These are phyloP conservation scores for Astragalus glycyphyllos DNA, from an alignment of 306 rosid species.

Conservation along the genomic window DNA sequence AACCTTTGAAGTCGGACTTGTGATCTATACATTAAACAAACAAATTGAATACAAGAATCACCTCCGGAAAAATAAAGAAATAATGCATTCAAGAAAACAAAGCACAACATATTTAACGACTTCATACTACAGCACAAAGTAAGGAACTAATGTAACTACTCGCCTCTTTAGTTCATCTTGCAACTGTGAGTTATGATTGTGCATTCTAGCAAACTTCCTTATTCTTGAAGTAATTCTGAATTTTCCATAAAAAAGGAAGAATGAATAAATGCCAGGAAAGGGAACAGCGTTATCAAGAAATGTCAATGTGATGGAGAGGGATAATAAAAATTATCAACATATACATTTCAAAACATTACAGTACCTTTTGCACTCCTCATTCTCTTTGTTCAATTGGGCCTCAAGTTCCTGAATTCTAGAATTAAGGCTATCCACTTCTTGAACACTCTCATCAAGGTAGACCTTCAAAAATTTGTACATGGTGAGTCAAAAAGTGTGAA, in stretches of 20 bases:
- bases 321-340: constrained; percentile 31
- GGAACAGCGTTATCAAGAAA: constrained; percentile 37
- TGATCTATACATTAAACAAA: constrained; percentile 61
- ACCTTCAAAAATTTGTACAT: constrained; percentile 54
- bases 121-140: constrained; percentile 10
- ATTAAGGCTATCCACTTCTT: constrained; percentile 82
- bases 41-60: constrained; percentile 31
- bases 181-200: constrained; percentile 59
- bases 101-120: constrained; percentile 25
- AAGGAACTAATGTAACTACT: constrained; percentile 45
- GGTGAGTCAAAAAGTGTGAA: constrained; percentile 30
- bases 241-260: constrained; percentile 43
- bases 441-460: constrained; percentile 71
- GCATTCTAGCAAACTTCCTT: constrained; percentile 74
- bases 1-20: constrained; percentile 76
- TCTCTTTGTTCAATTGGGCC: constrained; percentile 72
- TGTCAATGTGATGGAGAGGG: constrained; percentile 28
- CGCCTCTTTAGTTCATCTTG: constrained; percentile 85
- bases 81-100: constrained; percentile 33
- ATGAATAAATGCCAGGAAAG: constrained; percentile 33
- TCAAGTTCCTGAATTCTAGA: constrained; percentile 92
- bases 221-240: constrained; percentile 77
- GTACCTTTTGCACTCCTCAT: constrained; percentile 82
- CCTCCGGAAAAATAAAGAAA: not conserved
- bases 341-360: not conserved